Percentiles rank a stretch among this genome's conserved stretches.
Conservation (phyloP, 1,284 basidiomycete genomes). For the Trichosporon sp. region DNA sequence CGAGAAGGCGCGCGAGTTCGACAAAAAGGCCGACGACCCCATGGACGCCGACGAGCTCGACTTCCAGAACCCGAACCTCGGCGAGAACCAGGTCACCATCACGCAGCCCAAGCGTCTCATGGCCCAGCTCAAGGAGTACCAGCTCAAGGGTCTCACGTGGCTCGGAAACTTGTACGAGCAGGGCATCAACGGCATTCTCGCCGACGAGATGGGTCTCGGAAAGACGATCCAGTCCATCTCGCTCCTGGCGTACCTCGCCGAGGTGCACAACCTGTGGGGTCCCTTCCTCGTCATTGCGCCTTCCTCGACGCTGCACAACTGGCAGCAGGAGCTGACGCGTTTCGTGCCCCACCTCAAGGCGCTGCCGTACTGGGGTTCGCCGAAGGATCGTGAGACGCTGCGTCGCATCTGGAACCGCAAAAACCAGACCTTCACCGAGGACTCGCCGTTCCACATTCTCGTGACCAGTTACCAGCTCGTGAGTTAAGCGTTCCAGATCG, state of each 20-base stretch:
- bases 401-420: constrained; percentile 99
- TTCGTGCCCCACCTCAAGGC: constrained; percentile 94
- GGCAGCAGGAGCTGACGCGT: constrained; percentile 96
- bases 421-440: constrained; percentile 89
- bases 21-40: constrained; percentile 56
- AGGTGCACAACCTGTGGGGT: constrained; percentile 98
- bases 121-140: constrained; percentile 97
- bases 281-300: constrained; percentile 99
- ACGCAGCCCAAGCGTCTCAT: constrained; percentile 94
- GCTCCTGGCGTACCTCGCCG: constrained; percentile 90
- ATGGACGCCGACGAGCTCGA: constrained; percentile 92
- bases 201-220: constrained; percentile 97
- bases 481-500: constrained; percentile 31
- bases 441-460: constrained; percentile 93
- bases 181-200: constrained; percentile 96
- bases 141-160: constrained; percentile 98
- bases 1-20: constrained; percentile 78
- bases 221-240: constrained; percentile 99
- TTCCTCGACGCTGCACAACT: constrained; percentile 96
- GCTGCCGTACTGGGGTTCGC: constrained; percentile 96
- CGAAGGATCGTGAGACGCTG: constrained; percentile 90
- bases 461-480: constrained; percentile 97
- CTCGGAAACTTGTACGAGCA: constrained; percentile 97
- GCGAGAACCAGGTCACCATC: constrained; percentile 78
- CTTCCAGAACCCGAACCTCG: constrained; percentile 97